These are phyloP conservation scores for Citrus hindsii DNA, from an alignment of 345 rosid genomes.

Conservation along the genomic window DNA sequence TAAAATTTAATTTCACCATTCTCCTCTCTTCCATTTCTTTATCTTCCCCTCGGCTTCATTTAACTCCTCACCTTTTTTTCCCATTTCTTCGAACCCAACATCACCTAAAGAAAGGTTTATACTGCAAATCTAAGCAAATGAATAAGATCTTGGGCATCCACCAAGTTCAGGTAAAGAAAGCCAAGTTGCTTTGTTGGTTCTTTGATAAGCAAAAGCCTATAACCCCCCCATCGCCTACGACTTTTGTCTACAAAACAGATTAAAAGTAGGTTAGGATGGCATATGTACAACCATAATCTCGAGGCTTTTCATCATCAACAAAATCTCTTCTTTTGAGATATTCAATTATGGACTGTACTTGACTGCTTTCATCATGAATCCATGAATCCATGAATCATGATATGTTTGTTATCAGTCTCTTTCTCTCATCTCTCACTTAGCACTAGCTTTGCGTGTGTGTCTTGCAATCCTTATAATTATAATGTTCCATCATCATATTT, in stretches of 20 bases:
- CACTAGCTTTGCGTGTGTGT: not conserved
- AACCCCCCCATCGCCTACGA: not conserved
- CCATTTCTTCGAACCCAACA: no score
- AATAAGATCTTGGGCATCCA: not conserved
- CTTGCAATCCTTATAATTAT: not conserved
- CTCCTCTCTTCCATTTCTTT: rapidly evolving
- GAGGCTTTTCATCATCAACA: not conserved
- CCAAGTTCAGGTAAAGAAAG: not conserved
- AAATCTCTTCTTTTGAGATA: not conserved
- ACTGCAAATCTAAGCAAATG: not conserved
- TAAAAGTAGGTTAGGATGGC: not conserved
- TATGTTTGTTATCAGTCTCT: not conserved
- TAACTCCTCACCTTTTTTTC: no score
- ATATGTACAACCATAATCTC: not conserved
- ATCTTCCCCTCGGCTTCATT: no score
- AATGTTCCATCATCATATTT: not conserved
- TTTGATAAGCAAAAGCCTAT: not conserved
- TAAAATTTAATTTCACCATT: no score
- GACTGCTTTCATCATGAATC: not conserved
- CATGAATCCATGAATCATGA: not conserved
- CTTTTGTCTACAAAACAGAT: not conserved
- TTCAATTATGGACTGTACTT: not conserved
- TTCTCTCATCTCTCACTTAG: not conserved
- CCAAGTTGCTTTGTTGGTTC: not conserved
- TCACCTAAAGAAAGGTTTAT: not conserved